Base-by-base conservation (phyloP, 192 early-diverging fungal species). In the Entomortierella beljakovae region DNA sequence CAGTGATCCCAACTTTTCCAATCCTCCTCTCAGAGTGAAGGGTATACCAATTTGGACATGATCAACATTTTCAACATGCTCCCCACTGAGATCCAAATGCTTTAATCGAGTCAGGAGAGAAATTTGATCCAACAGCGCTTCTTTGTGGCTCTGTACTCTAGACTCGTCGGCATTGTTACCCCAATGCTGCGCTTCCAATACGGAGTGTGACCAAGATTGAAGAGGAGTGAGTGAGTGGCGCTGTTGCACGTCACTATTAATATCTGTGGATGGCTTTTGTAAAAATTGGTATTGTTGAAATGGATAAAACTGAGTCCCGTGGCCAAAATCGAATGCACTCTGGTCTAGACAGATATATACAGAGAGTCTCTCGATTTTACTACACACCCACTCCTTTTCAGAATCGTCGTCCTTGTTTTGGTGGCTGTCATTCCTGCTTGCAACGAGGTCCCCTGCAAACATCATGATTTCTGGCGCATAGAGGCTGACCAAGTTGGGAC, bases 81-180 rank as follows among this genome's bases (percentile, higher is more conserved):
- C 70, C 20, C 70, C 70, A 42, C 70, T 71, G 33, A 71, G 25
- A 23, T 71, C 70, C 35, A 71, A 42, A 43, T 71, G 34, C 31
- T 23, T 35, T 6, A 71, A 32, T 37, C 34, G 51, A 3, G 43
- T 71, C 33, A 71, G 29, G 34, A 48, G 32, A 22, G 70, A 28
- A 11, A 71, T 51, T 42, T 71, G 60, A 26, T 62, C 38, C 52
- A 53, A 22, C 22, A 71, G 56, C 1, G 60, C 70, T n/a, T n/a
- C n/a, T 9, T 57, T 33, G 9, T 53, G 61, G 2, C 38, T 46
- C 22, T 20, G 57, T 26, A 25, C 18, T 10, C 8, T 48, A 18
- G 18, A 22, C 1, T 31, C 50, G n/a, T 66, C 7, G 53, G 40
- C 22, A 13, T 46, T 25, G 2, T 50, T 31, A 28, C 29, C 13